Conservation (phyloP, 225 moss, liverwort and hornwort species). For the Neckera pumila region DNA sequence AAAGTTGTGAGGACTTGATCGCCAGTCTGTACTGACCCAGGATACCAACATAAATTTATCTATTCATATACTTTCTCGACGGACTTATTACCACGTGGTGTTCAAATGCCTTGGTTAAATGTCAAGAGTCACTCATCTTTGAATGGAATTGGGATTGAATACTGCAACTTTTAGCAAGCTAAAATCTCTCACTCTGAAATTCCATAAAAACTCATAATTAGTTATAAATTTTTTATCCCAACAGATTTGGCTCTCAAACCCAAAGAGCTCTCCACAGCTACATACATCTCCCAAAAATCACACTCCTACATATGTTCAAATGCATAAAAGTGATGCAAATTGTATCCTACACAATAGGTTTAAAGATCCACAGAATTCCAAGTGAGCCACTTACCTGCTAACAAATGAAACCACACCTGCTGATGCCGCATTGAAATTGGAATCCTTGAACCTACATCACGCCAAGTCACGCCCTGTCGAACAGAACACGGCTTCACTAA, state of each 20-base stretch:
- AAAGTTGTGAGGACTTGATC: too few species aligned
- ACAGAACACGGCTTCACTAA: background rate
- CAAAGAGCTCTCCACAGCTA: background rate
- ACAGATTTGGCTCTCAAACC: background rate
- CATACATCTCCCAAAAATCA: background rate
- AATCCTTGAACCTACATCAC: conserved; percentile 56
- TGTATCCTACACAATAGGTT: background rate
- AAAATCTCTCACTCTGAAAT: background rate
- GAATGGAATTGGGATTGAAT: too few species aligned
- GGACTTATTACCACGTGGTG: background rate
- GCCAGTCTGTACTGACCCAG: too few species aligned
- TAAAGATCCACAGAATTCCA: background rate
- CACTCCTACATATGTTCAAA: background rate
- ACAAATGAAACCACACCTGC: conserved; percentile 66
- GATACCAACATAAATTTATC: background rate
- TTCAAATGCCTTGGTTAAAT: background rate
- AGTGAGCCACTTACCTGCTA: conserved; percentile 37
- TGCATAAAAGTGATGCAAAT: background rate
- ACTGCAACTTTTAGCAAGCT: background rate
- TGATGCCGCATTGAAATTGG: conserved; percentile 71
- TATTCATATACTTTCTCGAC: background rate
- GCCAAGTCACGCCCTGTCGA: background rate
- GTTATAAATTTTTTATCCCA: background rate
- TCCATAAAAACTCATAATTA: background rate
- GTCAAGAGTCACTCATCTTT: background rate